Evolutionary conservation across 257 asterid genomes (phyloP).

Genomic region (Avicennia marina): DNA sequence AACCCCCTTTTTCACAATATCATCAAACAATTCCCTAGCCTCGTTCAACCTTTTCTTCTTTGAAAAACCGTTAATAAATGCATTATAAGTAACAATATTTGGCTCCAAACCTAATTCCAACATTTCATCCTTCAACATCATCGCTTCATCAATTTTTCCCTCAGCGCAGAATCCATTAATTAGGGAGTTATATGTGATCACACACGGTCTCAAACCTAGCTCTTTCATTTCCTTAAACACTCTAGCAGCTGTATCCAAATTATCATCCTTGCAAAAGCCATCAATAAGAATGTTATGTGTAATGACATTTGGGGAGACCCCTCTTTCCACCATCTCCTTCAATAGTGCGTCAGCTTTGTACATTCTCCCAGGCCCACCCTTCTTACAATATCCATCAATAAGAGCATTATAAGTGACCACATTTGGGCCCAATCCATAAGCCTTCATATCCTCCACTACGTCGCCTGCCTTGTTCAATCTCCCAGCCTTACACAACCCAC

Average conservation of each 20-base stretch:
- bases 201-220: slow-evolving; percentile 41
- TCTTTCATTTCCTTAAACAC: slow-evolving; percentile 62
- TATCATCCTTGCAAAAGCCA: slow-evolving; percentile 80
- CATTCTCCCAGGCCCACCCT: slow-evolving; percentile 70
- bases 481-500: slow-evolving; percentile 80
- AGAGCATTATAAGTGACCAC: slow-evolving; percentile 67
- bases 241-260: slow-evolving; percentile 45
- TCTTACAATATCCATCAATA: slow-evolving; percentile 73
- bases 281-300: slow-evolving; percentile 69
- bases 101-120: slow-evolving; percentile 53
- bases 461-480: slow-evolving; percentile 71
- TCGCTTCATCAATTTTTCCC: slow-evolving; percentile 61
- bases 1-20: slow-evolving; percentile 41
- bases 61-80: slow-evolving; percentile 55
- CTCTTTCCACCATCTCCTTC: slow-evolving; percentile 69
- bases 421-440: slow-evolving; percentile 52
- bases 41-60: slow-evolving; percentile 54
- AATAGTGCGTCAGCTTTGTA: slow-evolving; percentile 55
- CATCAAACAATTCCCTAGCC: slow-evolving; percentile 58
- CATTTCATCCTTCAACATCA: slow-evolving; percentile 56
- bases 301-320: slow-evolving; percentile 44
- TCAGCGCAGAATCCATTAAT: slow-evolving; percentile 55
- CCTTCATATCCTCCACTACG: slow-evolving; percentile 76
- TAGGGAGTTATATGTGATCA: slow-evolving; percentile 59
- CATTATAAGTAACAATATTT: slow-evolving; percentile 56